Percentiles rank a stretch among this genome's conserved stretches.
phyloP scores from a whole-genome alignment of 768 basidiomycete genomes.

The Xerocomellus chrysenteron region DNA sequence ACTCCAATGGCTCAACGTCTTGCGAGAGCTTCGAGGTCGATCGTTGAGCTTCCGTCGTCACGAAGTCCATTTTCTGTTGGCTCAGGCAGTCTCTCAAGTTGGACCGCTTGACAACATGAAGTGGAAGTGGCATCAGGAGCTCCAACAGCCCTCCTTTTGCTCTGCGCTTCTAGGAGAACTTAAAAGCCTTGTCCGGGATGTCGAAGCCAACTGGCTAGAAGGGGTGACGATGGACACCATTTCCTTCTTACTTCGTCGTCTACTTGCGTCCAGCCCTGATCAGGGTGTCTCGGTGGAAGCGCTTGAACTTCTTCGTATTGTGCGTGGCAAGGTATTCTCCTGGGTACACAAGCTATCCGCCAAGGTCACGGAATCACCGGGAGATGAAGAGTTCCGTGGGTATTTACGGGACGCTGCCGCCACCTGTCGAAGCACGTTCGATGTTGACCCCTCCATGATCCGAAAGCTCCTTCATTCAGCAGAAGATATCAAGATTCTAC shows the following conservation, averaged over 20 bases:
- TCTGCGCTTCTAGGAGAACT: constrained; percentile 36
- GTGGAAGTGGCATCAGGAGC: constrained; percentile 42
- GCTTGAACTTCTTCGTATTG: constrained; percentile 29
- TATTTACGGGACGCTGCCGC: constrained; percentile 38
- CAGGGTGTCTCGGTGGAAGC: constrained; percentile 13
- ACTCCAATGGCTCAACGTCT: constrained; percentile 52
- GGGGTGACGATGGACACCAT: constrained; percentile 32
- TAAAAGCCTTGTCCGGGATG: constrained; percentile 32
- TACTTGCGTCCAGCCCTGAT: constrained; percentile 30
- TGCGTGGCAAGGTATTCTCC: constrained; percentile 30
- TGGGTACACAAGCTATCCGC: constrained; percentile 38
- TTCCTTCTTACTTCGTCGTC: constrained; percentile 35
- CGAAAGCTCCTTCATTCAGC: constrained; percentile 10
- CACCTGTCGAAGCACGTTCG: constrained; percentile 38
- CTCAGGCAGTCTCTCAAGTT: constrained; percentile 45
- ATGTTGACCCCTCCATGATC: constrained; percentile 19
- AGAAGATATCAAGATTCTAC: constrained; percentile 20
- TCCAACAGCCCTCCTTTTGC: constrained; percentile 35
- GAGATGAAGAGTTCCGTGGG: constrained; percentile 16
- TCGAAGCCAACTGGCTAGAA: constrained; percentile 45
- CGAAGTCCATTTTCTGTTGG: constrained; percentile 42
- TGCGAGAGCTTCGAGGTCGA: constrained; percentile 40
- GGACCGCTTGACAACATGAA: constrained; percentile 25
- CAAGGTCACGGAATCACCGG: constrained; percentile 16
- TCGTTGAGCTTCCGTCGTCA: constrained; percentile 37